A percentile compares a stretch with the other conserved stretches of the same genome.
Evolutionary conservation across 345 rosid species (phyloP).

Genomic region (Eucalyptus globulus): DNA sequence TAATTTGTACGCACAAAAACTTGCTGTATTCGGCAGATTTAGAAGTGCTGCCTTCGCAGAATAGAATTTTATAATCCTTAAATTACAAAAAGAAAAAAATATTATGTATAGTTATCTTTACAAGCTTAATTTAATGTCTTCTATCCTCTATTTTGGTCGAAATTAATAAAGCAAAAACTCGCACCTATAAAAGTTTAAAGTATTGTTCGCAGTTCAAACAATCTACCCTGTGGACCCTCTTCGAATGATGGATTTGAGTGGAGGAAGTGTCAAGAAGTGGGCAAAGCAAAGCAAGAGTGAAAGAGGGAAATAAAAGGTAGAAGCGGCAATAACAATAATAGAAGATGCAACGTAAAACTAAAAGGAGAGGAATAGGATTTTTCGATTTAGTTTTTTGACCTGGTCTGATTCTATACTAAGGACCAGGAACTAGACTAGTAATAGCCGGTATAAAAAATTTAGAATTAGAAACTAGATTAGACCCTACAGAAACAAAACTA

Average conservation of each 20-base stretch:
- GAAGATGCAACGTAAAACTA: not conserved
- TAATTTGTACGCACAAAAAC: not conserved
- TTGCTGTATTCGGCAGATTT: not conserved
- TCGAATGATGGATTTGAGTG: not conserved
- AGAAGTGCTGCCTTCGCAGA: not conserved
- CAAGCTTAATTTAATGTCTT: rapidly evolving
- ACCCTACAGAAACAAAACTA: rapidly evolving
- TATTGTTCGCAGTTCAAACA: too few relatives aligned
- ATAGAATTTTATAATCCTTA: not conserved
- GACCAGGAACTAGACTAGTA: not conserved
- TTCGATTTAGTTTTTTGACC: not conserved
- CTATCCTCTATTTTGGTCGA: not conserved
- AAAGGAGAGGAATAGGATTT: not conserved
- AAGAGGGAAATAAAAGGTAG: not conserved
- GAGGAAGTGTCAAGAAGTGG: not conserved
- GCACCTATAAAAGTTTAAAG: not conserved
- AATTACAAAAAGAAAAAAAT: not conserved
- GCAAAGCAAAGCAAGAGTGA: not conserved
- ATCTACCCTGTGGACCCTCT: not conserved
- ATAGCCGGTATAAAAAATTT: rapidly evolving
- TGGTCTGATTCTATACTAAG: not conserved
- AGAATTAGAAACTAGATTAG: rapidly evolving
- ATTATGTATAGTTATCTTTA: not conserved
- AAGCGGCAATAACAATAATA: not conserved
- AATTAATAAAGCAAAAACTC: not conserved